Percentiles rank a stretch among this genome's conserved stretches.
phyloP scores from a whole-genome alignment of 2,329 filamentous ascomycete genomes.

The Paramyrothecium sp. region DNA sequence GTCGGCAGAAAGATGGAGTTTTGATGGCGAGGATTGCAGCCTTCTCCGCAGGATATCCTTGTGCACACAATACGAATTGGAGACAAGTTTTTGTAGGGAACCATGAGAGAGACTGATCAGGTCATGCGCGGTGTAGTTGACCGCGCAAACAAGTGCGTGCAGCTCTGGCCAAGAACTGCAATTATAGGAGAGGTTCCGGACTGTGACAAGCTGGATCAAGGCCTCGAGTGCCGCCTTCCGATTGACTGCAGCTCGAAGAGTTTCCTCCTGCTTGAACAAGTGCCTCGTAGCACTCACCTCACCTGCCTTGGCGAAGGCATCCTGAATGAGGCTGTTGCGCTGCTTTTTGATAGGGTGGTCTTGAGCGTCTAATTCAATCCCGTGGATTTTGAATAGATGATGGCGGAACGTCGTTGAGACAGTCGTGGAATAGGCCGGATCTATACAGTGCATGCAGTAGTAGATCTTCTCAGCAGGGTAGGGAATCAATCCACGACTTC shows the following conservation, averaged over 20 bases:
- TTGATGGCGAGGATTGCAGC: conserved; percentile 2
- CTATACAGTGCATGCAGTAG: conserved; percentile 2
- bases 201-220: conserved; percentile 4
- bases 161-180: conserved; percentile 3
- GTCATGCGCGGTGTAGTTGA: conserved; percentile 1
- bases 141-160: conserved; percentile 1
- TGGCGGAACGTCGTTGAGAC: conserved; percentile 1
- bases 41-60: conserved; percentile 6
- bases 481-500: no score
- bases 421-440: background rate
- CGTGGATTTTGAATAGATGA: conserved; percentile 2
- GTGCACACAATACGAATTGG: conserved; percentile 6
- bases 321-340: conserved; percentile 3
- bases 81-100: conserved; percentile 4
- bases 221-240: conserved; percentile 4
- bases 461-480: conserved; percentile 4
- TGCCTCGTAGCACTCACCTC: conserved; percentile 2
- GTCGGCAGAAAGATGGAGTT: conserved; percentile 2
- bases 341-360: conserved; percentile 3
- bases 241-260: conserved; percentile 5
- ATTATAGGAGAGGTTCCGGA: conserved; percentile 7
- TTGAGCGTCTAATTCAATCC: background rate
- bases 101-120: conserved; percentile 3
- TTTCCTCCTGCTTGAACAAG: conserved; percentile 1
- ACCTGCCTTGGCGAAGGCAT: conserved; percentile 4